These are phyloP conservation scores for Lophiotrema nucula DNA, from an alignment of 495 filamentous ascomycete species.

Conservation along the genomic window DNA sequence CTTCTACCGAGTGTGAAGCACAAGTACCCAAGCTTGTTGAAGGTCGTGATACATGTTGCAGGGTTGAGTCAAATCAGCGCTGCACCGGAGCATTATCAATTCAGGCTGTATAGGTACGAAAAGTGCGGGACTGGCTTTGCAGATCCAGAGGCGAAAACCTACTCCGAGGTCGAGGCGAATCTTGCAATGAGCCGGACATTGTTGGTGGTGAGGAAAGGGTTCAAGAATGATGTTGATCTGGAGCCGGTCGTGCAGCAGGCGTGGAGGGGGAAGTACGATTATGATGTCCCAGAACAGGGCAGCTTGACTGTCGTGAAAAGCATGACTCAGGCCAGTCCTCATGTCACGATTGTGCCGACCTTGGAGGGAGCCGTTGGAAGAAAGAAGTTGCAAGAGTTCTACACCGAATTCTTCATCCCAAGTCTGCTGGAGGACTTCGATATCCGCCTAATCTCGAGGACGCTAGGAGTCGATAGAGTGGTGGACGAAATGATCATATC, in stretches of 20 bases:
- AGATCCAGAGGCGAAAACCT: constrained; percentile 52
- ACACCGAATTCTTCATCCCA: constrained; percentile 42
- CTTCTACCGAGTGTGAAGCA: constrained; percentile 51
- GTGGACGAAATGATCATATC: constrained; percentile 43
- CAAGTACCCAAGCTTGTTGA: constrained; percentile 50
- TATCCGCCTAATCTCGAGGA: constrained; percentile 38
- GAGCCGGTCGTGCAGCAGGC: constrained; percentile 19
- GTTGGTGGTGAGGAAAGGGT: constrained; percentile 36
- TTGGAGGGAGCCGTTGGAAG: constrained; percentile 39
- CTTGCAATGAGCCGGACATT: constrained; percentile 60
- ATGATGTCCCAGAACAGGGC: constrained; percentile 24
- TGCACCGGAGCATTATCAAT: constrained; percentile 30
- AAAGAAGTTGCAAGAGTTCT: constrained; percentile 39
- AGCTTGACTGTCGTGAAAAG: constrained; percentile 34
- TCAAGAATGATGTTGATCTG: constrained; percentile 34
- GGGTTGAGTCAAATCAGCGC: constrained; percentile 26
- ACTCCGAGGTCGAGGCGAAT: constrained; percentile 51
- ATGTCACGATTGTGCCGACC: constrained; percentile 42
- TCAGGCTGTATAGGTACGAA: constrained; percentile 27
- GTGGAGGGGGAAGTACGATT: constrained; percentile 25
- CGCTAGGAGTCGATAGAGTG: constrained; percentile 40
- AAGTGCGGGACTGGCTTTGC: constrained; percentile 53
- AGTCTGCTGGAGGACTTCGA: constrained; percentile 36
- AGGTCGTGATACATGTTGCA: constrained; percentile 57
- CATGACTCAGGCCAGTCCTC: constrained; percentile 38